phyloP scores from a whole-genome alignment of 2,329 filamentous ascomycete genomes.

The Xylaria hypoxylon region DNA sequence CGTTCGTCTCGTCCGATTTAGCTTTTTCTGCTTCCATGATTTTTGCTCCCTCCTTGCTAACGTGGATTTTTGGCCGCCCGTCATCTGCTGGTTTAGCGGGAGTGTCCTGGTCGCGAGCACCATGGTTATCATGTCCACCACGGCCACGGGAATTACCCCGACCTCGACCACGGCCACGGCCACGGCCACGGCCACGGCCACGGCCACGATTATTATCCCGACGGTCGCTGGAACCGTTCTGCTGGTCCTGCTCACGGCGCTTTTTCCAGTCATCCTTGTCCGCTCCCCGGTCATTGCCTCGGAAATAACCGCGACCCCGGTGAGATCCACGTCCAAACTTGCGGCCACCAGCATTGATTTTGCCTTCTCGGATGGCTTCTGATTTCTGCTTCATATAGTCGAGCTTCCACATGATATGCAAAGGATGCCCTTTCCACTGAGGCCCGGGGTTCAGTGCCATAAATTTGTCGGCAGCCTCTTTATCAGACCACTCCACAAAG shows the following conservation, averaged over 20 bases:
- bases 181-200: conserved; percentile 55
- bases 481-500: conserved; percentile 89
- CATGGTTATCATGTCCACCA: conserved; percentile 53
- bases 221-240: conserved; percentile 66
- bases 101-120: conserved; percentile 53
- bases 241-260: conserved; percentile 71
- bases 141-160: conserved; percentile 55
- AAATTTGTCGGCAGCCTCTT: conserved; percentile 84
- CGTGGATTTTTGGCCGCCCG: conserved; percentile 59
- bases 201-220: conserved; percentile 54
- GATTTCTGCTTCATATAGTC: conserved; percentile 86
- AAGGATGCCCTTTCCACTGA: conserved; percentile 82
- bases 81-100: conserved; percentile 50
- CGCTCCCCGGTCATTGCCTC: conserved; percentile 52
- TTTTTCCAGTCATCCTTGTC: conserved; percentile 72
- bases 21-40: conserved; percentile 47
- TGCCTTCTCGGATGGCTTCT: conserved; percentile 76
- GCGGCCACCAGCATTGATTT: conserved; percentile 68
- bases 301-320: conserved; percentile 53
- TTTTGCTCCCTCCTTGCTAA: conserved; percentile 55
- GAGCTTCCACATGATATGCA: conserved; percentile 88
- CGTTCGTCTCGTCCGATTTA: conserved; percentile 51
- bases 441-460: conserved; percentile 83
- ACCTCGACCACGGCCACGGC: conserved; percentile 56
- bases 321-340: conserved; percentile 48